phyloP scores from a whole-genome alignment of 1,139 yeast species.

The Petasospora fabianii region DNA sequence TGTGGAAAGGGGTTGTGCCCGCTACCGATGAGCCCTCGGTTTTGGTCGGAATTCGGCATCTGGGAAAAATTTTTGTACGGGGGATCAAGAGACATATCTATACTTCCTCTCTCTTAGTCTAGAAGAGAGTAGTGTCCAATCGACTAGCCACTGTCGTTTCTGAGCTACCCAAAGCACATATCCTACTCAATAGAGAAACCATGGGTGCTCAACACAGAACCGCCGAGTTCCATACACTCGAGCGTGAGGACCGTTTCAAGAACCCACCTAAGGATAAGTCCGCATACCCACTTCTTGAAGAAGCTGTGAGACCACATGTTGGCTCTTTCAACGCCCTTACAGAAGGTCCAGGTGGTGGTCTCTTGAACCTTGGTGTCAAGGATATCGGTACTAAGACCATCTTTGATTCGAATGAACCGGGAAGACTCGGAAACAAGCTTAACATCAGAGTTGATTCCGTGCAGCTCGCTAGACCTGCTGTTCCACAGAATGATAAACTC shows the following conservation, averaged over 20 bases:
- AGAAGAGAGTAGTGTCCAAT: neutral
- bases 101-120: too few species aligned
- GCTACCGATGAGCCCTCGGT: constrained; percentile 11
- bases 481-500: constrained; percentile 69
- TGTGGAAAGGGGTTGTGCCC: constrained; percentile 7
- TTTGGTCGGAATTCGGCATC: neutral
- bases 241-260: constrained; percentile 78
- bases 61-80: constrained; percentile 9
- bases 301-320: constrained; percentile 91
- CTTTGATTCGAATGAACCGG: constrained; percentile 68
- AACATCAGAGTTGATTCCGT: constrained; percentile 79
- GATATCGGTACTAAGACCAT: constrained; percentile 86
- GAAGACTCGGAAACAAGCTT: constrained; percentile 78
- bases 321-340: constrained; percentile 95
- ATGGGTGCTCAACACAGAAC: constrained; percentile 30
- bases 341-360: constrained; percentile 81
- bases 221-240: constrained; percentile 74
- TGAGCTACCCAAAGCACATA: neutral
- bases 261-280: constrained; percentile 87
- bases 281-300: constrained; percentile 75
- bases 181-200: neutral
- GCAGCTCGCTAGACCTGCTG: constrained; percentile 79
- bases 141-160: too few species aligned
- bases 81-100: too few species aligned
- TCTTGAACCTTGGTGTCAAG: constrained; percentile 77